Base-by-base conservation (phyloP, 306 rosid genomes). In the Cicer bijugum region DNA sequence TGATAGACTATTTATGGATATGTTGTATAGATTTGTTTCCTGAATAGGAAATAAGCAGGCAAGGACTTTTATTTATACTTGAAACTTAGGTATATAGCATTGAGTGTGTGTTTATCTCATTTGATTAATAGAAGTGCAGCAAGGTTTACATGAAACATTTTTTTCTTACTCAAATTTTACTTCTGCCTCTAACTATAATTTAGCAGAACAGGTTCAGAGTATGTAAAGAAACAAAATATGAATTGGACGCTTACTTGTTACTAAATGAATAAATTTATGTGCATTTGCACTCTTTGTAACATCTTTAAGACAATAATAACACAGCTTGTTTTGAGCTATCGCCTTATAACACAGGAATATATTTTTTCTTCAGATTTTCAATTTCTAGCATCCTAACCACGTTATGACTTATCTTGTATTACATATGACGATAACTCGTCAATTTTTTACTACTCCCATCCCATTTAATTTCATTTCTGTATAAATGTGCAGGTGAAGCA, bases 401-500 rank as follows among this genome's bases (percentile, higher is more conserved):
- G 8, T 44, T 16, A 15, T 39, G 10, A 59, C 19, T 20, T 15
- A 28, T 63, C 37, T n/a, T 60, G 52, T 51, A 38, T 23, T 17
- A 4, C 1, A 8, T 16, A 56, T 1, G 39, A 45, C 6, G 8
- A 7, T 55, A 3, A 40, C 58, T 52, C 39, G 33, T 38, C 38
- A 59, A 48, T n/a, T 17, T 59, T 66, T 69, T 10, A 15, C 42
- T 2, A 8, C 20, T 56, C 39, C 35, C 35, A 28, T 28, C 35
- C 35, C 53, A 38, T 40, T 45, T 47, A 38, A 53, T 40, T 46
- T 55, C 44, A 60, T 75, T 72, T 40, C 8, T 23, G 12, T 23
- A 12, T 15, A 9, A 48, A 39, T 39, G 42, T 79, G 79, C 85
- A 94, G 97, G 96, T 91, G 82, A 94, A 91, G 82, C 94, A 94